Evolutionary conservation across 805 yeast genomes (phyloP).

Genomic region (Suhomyces faveliae): DNA sequence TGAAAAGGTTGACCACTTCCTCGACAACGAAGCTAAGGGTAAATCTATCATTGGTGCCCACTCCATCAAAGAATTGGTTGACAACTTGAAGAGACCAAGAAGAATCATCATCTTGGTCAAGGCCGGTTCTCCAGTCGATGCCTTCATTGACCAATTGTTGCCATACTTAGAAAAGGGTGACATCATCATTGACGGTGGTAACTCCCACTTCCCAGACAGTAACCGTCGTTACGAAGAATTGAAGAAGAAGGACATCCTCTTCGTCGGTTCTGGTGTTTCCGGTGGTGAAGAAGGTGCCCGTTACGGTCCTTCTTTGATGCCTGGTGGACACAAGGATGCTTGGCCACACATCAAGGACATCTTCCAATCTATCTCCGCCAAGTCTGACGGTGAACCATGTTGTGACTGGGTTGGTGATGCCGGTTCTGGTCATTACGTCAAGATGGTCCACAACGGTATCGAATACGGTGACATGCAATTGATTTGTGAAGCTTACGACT

Average conservation of each 20-base stretch:
- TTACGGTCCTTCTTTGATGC: constrained; percentile 98
- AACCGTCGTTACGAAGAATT: constrained; percentile 95
- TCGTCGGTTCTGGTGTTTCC: constrained; percentile 99
- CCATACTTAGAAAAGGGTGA: constrained; percentile 95
- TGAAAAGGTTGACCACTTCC: constrained; percentile 90
- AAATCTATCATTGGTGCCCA: constrained; percentile 94
- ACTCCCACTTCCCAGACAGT: constrained; percentile 98
- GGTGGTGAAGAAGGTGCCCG: constrained; percentile 99
- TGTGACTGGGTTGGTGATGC: constrained; percentile 99
- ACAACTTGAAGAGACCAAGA: constrained; percentile 95
- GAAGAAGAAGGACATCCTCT: constrained; percentile 79
- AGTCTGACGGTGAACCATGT: constrained; percentile 98
- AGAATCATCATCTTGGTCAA: constrained; percentile 90
- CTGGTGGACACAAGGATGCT: constrained; percentile 97
- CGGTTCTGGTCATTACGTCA: constrained; percentile 98
- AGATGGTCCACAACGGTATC: constrained; percentile 99
- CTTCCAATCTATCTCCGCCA: constrained; percentile 94
- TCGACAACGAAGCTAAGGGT: constrained; percentile 95
- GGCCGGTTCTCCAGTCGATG: constrained; percentile 95
- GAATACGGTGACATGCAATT: constrained; percentile 99
- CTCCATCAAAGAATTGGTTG: constrained; percentile 82
- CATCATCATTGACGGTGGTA: constrained; percentile 99
- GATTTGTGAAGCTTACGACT: constrained; percentile 96
- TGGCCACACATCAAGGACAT: constrained; percentile 98
- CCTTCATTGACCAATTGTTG: constrained; percentile 79